Conservation (phyloP, 2,329 filamentous ascomycete genomes). For the Hypoxylon sp. region DNA sequence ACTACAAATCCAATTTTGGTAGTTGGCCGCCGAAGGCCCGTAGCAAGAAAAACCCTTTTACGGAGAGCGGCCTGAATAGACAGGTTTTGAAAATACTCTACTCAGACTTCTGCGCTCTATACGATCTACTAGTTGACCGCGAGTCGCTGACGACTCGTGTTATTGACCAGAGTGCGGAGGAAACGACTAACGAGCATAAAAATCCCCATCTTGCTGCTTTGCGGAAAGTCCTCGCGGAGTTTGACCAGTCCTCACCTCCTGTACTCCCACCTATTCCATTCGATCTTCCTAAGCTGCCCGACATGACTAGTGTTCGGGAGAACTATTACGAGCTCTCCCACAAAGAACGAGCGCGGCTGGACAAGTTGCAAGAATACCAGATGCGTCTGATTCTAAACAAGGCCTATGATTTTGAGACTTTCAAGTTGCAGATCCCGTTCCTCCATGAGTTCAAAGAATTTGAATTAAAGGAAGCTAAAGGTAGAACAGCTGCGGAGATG, state of each 20-base stretch:
- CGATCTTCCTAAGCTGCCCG: constrained; percentile 84
- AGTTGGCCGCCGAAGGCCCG: constrained; percentile 92
- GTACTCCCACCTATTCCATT: constrained; percentile 93
- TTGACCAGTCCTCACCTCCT: constrained; percentile 88
- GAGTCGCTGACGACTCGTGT: constrained; percentile 82
- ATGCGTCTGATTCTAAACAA: constrained; percentile 82
- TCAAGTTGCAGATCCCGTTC: constrained; percentile 71
- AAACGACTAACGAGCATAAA: constrained; percentile 67
- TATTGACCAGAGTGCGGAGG: constrained; percentile 74
- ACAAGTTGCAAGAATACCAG: constrained; percentile 83
- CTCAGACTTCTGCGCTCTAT: constrained; percentile 86
- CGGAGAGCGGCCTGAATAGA: constrained; percentile 88
- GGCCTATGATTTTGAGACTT: constrained; percentile 84
- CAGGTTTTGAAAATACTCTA: constrained; percentile 86
- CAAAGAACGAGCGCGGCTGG: constrained; percentile 82
- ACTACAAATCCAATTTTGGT: constrained; percentile 73
- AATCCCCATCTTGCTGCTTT: constrained; percentile 78
- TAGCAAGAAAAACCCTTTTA: constrained; percentile 91
- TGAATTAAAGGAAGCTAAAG: constrained; percentile 76
- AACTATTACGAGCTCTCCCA: constrained; percentile 75
- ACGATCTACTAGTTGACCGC: constrained; percentile 90
- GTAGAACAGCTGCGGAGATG: constrained; percentile 76
- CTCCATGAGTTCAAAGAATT: constrained; percentile 78
- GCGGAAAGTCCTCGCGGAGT: constrained; percentile 86
- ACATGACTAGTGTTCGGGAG: constrained; percentile 74